Base-by-base conservation (phyloP, 192 early-diverging fungal genomes). In the Allomyces macrogynus region DNA sequence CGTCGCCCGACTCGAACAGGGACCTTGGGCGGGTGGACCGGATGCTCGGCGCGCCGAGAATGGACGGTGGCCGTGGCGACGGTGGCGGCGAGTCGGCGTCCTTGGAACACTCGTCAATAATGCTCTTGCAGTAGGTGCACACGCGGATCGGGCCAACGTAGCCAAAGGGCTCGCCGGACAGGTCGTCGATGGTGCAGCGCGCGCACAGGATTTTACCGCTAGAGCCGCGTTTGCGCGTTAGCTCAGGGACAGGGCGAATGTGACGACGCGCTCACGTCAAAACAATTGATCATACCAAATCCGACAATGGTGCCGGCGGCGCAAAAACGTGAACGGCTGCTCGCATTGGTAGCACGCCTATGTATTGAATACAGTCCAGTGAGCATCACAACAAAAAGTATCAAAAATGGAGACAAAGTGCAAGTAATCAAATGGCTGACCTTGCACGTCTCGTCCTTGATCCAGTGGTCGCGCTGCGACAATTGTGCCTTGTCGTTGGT, bases 331-430 rank as follows among this genome's bases (percentile, higher is more conserved):
- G 66, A 91, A 91, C 4, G 78, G 77, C 18, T 73, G 73, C 65
- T 85, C 82, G 73, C 89, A 91, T n/a, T 87, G 84, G 74, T 83
- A 89, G 69, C 89, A 91, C 69, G 87, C 85, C 68, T 40, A 40
- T 40, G 32, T 40, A 40, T 40, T 40, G 7, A 40, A 40, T 40
- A 40, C 32, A 40, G 32, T 40, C 32, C 32, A 40, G 32, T 40
- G 32, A 40, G 32, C 32, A 40, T 40, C 32, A 40, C 32, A 40
- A 40, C 32, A 40, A 40, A 40, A 40, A 8, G 7, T 40, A 40
- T 40, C 32, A 40, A 40, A 2, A 40, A 40, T n/a, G 32, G 32
- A 40, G 32, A 40, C 32, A 2, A 40, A 40, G 32, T 40, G 32
- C 32, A 40, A 40, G 32, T 8, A 7, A 40, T 8, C 3, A 40